phyloP scores from a whole-genome alignment of 106 monocot species.

The Dendrobium huoshanense region DNA sequence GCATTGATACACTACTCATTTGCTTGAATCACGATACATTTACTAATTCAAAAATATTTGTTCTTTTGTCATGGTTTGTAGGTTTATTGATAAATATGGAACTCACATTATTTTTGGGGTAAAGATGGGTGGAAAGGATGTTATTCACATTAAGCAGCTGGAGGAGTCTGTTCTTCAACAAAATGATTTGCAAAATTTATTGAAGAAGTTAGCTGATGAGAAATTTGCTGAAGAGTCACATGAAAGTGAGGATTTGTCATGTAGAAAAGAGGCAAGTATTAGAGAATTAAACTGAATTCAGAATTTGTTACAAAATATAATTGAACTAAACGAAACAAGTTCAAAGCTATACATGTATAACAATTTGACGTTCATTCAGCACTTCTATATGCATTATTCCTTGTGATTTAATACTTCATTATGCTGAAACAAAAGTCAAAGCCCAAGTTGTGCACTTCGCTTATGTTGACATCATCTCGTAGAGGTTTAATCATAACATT shows the following conservation, averaged over 20 bases:
- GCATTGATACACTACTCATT: neutral
- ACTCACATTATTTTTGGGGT: slow-evolving; percentile 67
- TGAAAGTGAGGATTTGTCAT: slow-evolving; percentile 15
- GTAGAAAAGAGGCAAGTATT: slow-evolving; percentile 30
- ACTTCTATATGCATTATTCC: neutral
- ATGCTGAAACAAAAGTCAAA: neutral
- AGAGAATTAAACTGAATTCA: neutral
- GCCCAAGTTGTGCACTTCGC: neutral
- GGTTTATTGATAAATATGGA: slow-evolving; percentile 86
- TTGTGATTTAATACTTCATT: neutral
- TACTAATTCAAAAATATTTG: neutral
- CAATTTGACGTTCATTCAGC: neutral
- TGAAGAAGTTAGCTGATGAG: slow-evolving; percentile 48
- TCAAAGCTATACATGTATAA: neutral
- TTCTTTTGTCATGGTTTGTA: slow-evolving; percentile 16
- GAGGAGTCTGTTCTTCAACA: slow-evolving; percentile 43
- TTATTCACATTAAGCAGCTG: slow-evolving; percentile 60
- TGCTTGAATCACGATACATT: neutral
- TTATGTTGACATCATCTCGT: neutral
- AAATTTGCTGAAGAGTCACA: slow-evolving; percentile 32
- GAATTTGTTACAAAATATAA: neutral
- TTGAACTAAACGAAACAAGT: neutral
- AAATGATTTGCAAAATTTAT: slow-evolving; percentile 43
- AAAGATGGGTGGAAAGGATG: slow-evolving; percentile 80
- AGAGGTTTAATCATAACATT: neutral